A percentile compares a stretch with the other conserved stretches of the same genome.
These are phyloP conservation scores for Phialophora macrospora DNA, from an alignment of 2,329 filamentous ascomycete genomes.

Conservation along the genomic window DNA sequence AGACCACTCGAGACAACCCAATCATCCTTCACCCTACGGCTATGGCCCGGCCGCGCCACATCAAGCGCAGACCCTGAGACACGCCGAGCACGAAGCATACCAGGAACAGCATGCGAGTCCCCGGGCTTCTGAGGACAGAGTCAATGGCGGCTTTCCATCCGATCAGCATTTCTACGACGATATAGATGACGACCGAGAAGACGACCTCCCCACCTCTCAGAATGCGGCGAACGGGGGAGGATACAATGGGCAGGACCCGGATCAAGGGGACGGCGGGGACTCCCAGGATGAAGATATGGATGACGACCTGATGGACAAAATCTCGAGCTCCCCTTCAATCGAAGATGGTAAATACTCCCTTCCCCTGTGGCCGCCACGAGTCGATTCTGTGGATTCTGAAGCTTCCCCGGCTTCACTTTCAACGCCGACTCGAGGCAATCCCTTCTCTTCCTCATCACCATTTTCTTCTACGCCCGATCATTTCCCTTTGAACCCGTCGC, in stretches of 20 bases:
- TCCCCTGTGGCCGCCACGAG: conserved; percentile 51
- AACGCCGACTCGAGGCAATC: conserved; percentile 38
- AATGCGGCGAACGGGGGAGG: conserved; percentile 32
- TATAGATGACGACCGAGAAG: conserved; percentile 67
- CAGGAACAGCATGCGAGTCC: conserved; percentile 72
- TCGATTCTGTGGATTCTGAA: conserved; percentile 48
- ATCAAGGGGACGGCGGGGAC: conserved; percentile 63
- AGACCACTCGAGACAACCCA: conserved; percentile 69
- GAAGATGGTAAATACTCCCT: conserved; percentile 88
- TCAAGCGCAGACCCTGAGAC: conserved; percentile 81
- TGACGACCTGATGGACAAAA: conserved; percentile 97
- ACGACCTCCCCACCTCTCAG: conserved; percentile 42
- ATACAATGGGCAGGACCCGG: conserved; percentile 40
- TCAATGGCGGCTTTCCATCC: conserved; percentile 21
- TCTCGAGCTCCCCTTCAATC: conserved; percentile 97
- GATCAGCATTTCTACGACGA: conserved; percentile 46
- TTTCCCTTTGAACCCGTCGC: conserved; percentile 42
- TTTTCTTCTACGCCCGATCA: conserved; percentile 41
- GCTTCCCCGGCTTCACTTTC: conserved; percentile 36
- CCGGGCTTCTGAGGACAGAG: conserved; percentile 48
- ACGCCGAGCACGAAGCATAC: conserved; percentile 75
- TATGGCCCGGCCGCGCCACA: conserved; percentile 71
- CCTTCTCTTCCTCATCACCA: conserved; percentile 43
- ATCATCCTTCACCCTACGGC: conserved; percentile 57
- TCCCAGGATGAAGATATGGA: conserved; percentile 74